Evolutionary conservation across 352 stramenopile species (phyloP), one percentile per base, ranked within the genome.

Genomic region (Blastocystis sp.): DNA sequence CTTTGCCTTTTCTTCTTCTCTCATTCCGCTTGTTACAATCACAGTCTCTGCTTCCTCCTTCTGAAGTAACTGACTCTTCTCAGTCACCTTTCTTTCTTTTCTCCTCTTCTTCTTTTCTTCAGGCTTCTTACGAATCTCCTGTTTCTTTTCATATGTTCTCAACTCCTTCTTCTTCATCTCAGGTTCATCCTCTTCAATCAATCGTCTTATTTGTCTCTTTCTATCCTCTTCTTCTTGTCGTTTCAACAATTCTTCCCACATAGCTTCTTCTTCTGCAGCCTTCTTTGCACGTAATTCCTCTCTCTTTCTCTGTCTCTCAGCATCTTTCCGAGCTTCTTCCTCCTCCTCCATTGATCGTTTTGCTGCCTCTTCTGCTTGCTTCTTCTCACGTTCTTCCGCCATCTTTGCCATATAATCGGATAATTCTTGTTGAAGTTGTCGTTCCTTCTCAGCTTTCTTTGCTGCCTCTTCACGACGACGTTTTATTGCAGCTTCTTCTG

Each of bases 21-120:
- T 65, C 32, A 39, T 46, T 39, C 46, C 43, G 16, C 27, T 24
- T 52, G 46, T 61, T 42, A 42, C 39, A 6, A 49, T 32, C 43
- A 39, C 24, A 58, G 67, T 32, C 29, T 59, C 39, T 11, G 46
- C 19, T 27, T 59, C 42, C 24, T 58, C n/a, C 35, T 80, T n/a
- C 21, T 32, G 5, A 21, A 56, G 35, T 46, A 42, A 19, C 39
- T 57, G 21, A 43, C 14, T n/a, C 19, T 75, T 49, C 14, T 16
- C 24, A 0, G 59, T 21, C 14, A 32, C 24, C 59, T 74, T 78
- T 39, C 57, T 78, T 21, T 37, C 37, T 4, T 78, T 78, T 57
- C 66, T 78, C 39, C 37, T 75, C 35, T 61, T 80, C 69, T 37
- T 27, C 71, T 83, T 83, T 12, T 37, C 58, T 51, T 83, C 49